Evolutionary conservation across 208 protist genomes (phyloP).

Genomic region (Angomonas ambiguus): DNA sequence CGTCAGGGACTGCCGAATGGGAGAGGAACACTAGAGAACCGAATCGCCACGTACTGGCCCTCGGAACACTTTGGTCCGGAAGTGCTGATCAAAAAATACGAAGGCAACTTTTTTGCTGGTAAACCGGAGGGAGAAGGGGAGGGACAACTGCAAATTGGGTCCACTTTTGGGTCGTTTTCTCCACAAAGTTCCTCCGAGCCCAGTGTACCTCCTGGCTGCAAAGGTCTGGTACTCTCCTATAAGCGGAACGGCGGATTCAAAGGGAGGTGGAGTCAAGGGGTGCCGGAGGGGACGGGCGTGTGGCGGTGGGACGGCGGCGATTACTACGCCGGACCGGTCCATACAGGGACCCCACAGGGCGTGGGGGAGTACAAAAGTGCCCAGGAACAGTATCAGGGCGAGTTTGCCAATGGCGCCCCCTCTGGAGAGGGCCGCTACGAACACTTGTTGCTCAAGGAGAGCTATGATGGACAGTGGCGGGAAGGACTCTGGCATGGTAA

Average conservation of each 20-base stretch:
- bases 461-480: slow-evolving; percentile 62
- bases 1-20: slow-evolving; percentile 48
- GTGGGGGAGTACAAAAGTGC: slow-evolving; percentile 32
- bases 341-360: slow-evolving; percentile 38
- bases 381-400: slow-evolving; percentile 51
- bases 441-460: slow-evolving; percentile 20
- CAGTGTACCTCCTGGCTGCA: slow-evolving; percentile 15
- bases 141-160: slow-evolving; percentile 34
- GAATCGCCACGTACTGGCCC: slow-evolving; percentile 10
- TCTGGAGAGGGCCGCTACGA: slow-evolving; percentile 37
- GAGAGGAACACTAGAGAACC: slow-evolving; percentile 48
- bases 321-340: slow-evolving; percentile 53
- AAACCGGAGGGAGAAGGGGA: slow-evolving; percentile 57
- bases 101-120: slow-evolving; percentile 65
- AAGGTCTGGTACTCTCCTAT: slow-evolving; percentile 21
- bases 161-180: not conserved
- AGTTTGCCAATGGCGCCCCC: slow-evolving; percentile 40
- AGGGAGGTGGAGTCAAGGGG: slow-evolving; percentile 49
- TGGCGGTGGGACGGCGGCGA: slow-evolving; percentile 66
- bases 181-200: slow-evolving; percentile 15
- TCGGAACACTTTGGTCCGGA: slow-evolving; percentile 15
- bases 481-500: slow-evolving; percentile 52
- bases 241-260: slow-evolving; percentile 51
- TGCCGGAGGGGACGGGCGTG: slow-evolving; percentile 56
- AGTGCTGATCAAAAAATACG: slow-evolving; percentile 52